A percentile compares a stretch with the other conserved stretches of the same genome.
phyloP scores from a whole-genome alignment of 768 basidiomycete genomes.

The Mycena metata region DNA sequence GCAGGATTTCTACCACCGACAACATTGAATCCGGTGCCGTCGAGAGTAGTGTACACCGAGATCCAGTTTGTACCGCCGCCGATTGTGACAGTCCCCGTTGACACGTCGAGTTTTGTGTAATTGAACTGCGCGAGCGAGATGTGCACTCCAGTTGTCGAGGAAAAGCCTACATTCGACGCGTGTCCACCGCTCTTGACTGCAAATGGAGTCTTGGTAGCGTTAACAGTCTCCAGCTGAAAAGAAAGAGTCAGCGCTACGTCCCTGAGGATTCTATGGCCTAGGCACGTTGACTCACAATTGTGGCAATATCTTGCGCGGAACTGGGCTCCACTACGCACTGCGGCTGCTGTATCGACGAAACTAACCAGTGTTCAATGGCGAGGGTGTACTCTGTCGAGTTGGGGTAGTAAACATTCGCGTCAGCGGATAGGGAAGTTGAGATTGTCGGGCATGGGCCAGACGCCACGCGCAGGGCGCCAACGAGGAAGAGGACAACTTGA shows the following conservation, averaged over 20 bases:
- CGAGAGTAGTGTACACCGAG: conserved; percentile 19
- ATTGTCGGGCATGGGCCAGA: conserved; percentile 19
- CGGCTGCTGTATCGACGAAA: conserved; percentile 25
- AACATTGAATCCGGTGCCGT: conserved; percentile 32
- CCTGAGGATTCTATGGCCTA: too few relatives aligned
- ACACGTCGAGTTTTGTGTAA: conserved; percentile 12
- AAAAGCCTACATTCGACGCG: conserved; percentile 31
- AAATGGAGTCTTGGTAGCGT: conserved; percentile 28
- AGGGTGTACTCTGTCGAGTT: conserved; percentile 33
- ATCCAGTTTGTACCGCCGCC: conserved; percentile 31
- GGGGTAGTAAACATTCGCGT: conserved; percentile 25
- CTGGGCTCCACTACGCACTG: conserved; percentile 29
- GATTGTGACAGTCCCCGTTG: conserved; percentile 13
- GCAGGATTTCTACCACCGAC: conserved; percentile 29
- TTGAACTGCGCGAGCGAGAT: conserved; percentile 31
- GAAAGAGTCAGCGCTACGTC: too few relatives aligned
- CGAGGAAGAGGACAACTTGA: not conserved
- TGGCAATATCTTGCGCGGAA: conserved; percentile 7
- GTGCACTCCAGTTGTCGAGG: conserved; percentile 41
- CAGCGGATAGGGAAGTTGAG: conserved; percentile 17
- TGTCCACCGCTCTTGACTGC: conserved; percentile 34
- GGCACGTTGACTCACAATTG: conserved; percentile 7
- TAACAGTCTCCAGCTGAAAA: conserved; percentile 25
- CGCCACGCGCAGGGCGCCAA: conserved; percentile 4
- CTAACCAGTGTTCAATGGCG: conserved; percentile 30